Evolutionary conservation across 2,329 filamentous ascomycete genomes (phyloP), one percentile per base, ranked within the genome.

Genomic region (Exophiala spinifera): DNA sequence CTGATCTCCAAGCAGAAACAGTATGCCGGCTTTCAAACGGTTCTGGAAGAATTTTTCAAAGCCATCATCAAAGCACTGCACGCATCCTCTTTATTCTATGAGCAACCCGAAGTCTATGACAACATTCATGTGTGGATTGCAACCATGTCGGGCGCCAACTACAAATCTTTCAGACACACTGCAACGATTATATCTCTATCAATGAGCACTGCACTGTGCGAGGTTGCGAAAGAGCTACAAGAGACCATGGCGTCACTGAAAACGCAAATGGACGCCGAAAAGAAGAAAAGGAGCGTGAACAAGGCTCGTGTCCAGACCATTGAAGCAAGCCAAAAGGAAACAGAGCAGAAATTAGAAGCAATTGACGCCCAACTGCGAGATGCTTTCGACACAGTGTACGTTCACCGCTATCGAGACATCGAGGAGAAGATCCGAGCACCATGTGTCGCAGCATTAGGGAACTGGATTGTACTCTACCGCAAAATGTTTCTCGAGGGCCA

Each of bases 351-450:
- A 66, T 80, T 89, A 31, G 85, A 89, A 55, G 76, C 80, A 11
- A 82, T 90, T 49, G 85, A 89, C 60, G 80, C 81, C 25, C 79
- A 86, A 56, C 84, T 97, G 54, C 86, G 86, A 62, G 90, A 95
- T 62, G 89, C 91, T 64, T 95, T 97, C 67, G 88, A 96, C 63
- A 88, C 89, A 1, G 86, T 97, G 44, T 99, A 96, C 68, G 87
- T 96, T 25, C 92, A 99, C 71, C 86, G 94, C 45, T 99, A 97
- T 70, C 88, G 94, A 57, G 94, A 99, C 68, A 84, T 96, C 25
- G 94, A 99, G 66, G 84, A 89, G 5, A 88, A 84, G 64, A 95
- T 99, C 61, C 84, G 94, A 49, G 84, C 87, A 0, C 92, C 96
- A 66, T 96, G 92, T 67, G 86, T 95, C 20, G 84, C 88, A 60